Percentiles rank a stretch among this genome's conserved stretches.
Evolutionary conservation across 768 basidiomycete species (phyloP).

Genomic region (Rhodosporidiobolus sp.): DNA sequence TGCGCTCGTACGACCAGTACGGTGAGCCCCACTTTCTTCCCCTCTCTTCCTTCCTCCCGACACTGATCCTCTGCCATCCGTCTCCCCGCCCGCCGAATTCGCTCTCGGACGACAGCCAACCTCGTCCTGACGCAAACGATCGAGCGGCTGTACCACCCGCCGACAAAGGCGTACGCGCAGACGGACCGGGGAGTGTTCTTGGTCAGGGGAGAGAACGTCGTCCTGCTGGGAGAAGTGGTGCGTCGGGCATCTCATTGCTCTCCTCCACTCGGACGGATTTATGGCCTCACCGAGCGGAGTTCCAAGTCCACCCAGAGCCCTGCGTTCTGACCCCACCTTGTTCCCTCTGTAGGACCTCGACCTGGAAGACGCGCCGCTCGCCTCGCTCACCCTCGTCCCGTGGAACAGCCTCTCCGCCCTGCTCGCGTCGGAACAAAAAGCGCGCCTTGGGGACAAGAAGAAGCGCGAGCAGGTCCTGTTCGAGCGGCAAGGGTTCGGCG

Average conservation of each 20-base stretch:
- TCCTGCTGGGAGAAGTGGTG: conserved; percentile 92
- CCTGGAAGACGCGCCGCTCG: conserved; percentile 79
- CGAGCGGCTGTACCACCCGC: conserved; percentile 87
- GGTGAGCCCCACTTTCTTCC: conserved; percentile 57
- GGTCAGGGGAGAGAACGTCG: conserved; percentile 97
- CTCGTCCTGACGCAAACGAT: conserved; percentile 93
- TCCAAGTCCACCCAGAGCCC: too few species aligned
- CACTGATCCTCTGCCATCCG: too few species aligned
- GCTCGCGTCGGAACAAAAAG: conserved; percentile 70
- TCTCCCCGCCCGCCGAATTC: background rate
- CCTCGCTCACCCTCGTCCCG: conserved; percentile 67
- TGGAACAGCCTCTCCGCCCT: conserved; percentile 68
- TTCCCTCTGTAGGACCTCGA: conserved; percentile 74
- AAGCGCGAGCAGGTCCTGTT: conserved; percentile 73
- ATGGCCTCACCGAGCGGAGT: too few species aligned
- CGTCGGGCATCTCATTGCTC: conserved; percentile 52
- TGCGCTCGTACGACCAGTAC: conserved; percentile 97
- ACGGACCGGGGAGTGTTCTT: conserved; percentile 83
- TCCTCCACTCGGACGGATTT: background rate
- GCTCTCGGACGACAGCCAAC: too few species aligned
- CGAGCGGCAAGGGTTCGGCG: conserved; percentile 83
- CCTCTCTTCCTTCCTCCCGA: background rate
- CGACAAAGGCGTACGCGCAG: conserved; percentile 70
- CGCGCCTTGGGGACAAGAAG: background rate
- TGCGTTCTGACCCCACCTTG: background rate